Conservation (phyloP, 345 rosid genomes). For the Citrus hindsii region DNA sequence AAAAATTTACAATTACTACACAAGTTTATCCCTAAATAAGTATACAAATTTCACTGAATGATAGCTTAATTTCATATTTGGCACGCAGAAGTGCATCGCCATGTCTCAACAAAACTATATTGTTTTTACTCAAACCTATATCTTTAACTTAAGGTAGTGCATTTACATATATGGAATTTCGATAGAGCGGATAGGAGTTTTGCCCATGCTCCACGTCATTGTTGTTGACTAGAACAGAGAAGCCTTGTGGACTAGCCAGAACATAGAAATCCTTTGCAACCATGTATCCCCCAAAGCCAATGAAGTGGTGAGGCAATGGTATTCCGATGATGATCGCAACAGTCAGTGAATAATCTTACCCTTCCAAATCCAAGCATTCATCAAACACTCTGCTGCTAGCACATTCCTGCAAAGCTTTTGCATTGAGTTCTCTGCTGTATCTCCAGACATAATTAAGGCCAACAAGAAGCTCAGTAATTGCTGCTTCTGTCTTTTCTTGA, state of each 20-base stretch:
- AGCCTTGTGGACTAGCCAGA: not conserved
- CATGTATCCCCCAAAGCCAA: constrained; percentile 8
- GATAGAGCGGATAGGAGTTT: not conserved
- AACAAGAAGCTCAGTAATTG: constrained; percentile 90
- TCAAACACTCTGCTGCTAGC: constrained; percentile 54
- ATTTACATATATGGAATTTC: not conserved
- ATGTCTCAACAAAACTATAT: constrained; percentile 13
- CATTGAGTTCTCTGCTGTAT: constrained; percentile 65
- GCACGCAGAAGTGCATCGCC: not conserved
- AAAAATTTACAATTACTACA: constrained; percentile 25
- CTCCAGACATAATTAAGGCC: constrained; percentile 95
- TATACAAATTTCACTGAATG: constrained; percentile 23
- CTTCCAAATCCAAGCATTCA: constrained; percentile 54
- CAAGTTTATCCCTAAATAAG: not conserved
- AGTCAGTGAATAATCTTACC: constrained; percentile 8
- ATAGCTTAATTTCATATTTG: constrained; percentile 14
- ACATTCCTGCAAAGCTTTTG: constrained; percentile 68
- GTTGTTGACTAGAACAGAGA: not conserved
- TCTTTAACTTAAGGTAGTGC: constrained; percentile 8
- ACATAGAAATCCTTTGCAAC: not conserved
- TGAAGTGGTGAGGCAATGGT: not conserved
- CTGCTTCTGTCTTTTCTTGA: constrained; percentile 89
- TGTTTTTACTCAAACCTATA: constrained; percentile 8
- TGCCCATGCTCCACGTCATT: not conserved
- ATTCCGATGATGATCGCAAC: not conserved